phyloP scores from a whole-genome alignment of 345 rosid genomes.

The Orychophragmus violaceus region DNA sequence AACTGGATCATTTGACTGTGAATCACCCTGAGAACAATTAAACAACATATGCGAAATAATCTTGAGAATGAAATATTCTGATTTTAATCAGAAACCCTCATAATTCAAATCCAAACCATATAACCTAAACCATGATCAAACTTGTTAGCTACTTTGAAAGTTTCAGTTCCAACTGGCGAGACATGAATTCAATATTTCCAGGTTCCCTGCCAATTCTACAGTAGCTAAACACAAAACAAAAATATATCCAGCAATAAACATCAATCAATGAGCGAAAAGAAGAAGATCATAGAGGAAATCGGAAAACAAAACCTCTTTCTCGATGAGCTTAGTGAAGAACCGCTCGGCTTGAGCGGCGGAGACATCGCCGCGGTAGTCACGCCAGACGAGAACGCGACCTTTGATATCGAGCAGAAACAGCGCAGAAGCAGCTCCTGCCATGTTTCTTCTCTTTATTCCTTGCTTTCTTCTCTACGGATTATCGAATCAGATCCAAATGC shows the following conservation, averaged over 20 bases:
- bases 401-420: conserved; percentile 87
- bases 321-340: conserved; percentile 94
- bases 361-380: conserved; percentile 94
- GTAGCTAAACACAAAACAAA: neutral
- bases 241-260: neutral
- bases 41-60: neutral
- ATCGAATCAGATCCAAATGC: conserved; percentile 26
- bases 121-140: neutral
- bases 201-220: neutral
- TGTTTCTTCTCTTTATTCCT: neutral
- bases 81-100: neutral
- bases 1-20: conserved; percentile 69
- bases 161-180: neutral
- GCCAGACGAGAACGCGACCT: conserved; percentile 92
- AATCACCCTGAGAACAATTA: conserved; percentile 66
- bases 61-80: neutral
- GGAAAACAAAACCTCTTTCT: conserved; percentile 57
- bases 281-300: neutral
- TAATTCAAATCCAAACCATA: neutral
- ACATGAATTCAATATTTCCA: neutral
- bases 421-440: conserved; percentile 97
- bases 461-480: neutral
- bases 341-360: conserved; percentile 80
- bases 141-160: neutral
- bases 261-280: neutral